Conservation (phyloP, 495 filamentous ascomycete genomes). For the Aspergillus incahuasiensis region DNA sequence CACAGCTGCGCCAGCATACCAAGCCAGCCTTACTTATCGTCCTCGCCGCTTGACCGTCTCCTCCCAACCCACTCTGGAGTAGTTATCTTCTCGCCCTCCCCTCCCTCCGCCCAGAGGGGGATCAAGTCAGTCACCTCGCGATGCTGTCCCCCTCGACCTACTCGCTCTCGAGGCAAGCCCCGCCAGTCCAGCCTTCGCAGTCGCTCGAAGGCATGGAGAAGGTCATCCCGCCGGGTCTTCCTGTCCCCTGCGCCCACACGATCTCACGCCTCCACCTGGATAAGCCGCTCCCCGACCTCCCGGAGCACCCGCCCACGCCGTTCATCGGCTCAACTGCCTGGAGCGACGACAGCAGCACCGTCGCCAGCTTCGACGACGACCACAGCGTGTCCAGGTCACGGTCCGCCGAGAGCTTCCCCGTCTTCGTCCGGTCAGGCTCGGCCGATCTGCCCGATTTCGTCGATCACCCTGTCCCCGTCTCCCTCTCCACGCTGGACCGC, state of each 20-base stretch:
- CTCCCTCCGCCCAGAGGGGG: neutral
- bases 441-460: slow-evolving; percentile 29
- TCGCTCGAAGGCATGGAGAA: slow-evolving; percentile 43
- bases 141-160: slow-evolving; percentile 26
- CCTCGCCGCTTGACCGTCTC: neutral
- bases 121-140: slow-evolving; percentile 1
- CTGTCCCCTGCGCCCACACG: slow-evolving; percentile 6
- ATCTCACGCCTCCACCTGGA: slow-evolving; percentile 31
- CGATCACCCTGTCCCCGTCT: slow-evolving; percentile 13
- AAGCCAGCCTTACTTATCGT: neutral
- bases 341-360: slow-evolving; percentile 33
- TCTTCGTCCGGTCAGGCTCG: slow-evolving; percentile 36
- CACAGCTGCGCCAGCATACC: neutral
- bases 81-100: neutral
- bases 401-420: slow-evolving; percentile 33
- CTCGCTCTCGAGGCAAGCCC: slow-evolving; percentile 24
- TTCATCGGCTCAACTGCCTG: slow-evolving; percentile 30
- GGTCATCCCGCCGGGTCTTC: slow-evolving; percentile 31
- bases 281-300: slow-evolving; percentile 38
- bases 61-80: too few species aligned
- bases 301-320: slow-evolving; percentile 24
- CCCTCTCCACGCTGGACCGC: slow-evolving; percentile 12
- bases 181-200: slow-evolving; percentile 34
- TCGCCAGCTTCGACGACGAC: slow-evolving; percentile 21
- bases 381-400: slow-evolving; percentile 24